A percentile compares a stretch with the other conserved stretches of the same genome.
phyloP scores from a whole-genome alignment of 23 red algal species.

The Agarophyton chilense region DNA sequence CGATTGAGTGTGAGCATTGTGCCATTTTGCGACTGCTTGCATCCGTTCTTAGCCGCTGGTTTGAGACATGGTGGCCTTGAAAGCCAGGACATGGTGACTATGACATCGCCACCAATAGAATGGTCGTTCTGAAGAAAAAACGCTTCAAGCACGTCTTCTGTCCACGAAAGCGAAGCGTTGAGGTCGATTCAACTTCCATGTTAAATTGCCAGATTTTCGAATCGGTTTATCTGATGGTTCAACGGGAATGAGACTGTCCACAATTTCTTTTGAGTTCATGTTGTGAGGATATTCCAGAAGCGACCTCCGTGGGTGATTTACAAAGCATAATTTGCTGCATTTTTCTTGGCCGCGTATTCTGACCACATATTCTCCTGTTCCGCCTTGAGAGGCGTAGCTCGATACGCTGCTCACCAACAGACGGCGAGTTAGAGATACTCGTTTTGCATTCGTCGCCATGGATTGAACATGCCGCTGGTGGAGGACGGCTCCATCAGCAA shows the following conservation, averaged over 20 bases:
- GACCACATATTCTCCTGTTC: neutral
- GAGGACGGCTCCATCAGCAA: too few relatives aligned
- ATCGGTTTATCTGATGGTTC: too few relatives aligned
- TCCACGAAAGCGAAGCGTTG: neutral
- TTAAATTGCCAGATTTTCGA: neutral
- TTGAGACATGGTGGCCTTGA: too few relatives aligned
- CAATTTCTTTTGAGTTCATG: neutral
- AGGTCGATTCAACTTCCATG: neutral
- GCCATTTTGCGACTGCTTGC: too few relatives aligned
- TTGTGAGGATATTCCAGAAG: neutral
- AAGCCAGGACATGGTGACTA: neutral
- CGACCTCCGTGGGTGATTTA: neutral
- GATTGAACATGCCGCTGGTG: neutral
- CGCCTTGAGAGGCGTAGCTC: neutral
- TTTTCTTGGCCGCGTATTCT: neutral
- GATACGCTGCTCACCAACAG: neutral
- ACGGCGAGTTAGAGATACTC: neutral
- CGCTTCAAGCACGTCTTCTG: neutral
- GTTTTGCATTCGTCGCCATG: neutral
- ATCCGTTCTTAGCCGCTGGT: too few relatives aligned
- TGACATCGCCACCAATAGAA: constrained; percentile 12
- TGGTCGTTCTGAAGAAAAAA: neutral
- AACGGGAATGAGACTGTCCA: too few relatives aligned
- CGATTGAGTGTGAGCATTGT: too few relatives aligned
- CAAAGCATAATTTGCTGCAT: neutral